phyloP scores from a whole-genome alignment of 306 rosid species.

The Sindora glabra region DNA sequence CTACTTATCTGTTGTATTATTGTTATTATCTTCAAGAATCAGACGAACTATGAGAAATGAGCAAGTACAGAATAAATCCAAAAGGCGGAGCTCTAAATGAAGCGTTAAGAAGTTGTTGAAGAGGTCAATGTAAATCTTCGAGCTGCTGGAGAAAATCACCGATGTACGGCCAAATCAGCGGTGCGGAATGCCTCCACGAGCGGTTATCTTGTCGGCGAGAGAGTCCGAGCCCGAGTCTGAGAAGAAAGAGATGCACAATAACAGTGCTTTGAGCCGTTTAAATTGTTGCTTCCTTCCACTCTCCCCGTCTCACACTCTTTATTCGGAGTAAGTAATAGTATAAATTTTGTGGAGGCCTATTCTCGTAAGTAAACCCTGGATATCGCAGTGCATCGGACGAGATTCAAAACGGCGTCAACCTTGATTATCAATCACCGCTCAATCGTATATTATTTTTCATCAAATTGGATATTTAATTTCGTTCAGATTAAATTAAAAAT shows the following conservation, averaged over 20 bases:
- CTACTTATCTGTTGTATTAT: too few species aligned
- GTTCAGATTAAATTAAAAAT: too few species aligned
- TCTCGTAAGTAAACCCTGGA: too few species aligned
- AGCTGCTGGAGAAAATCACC: slow-evolving; percentile 22
- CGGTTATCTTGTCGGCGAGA: slow-evolving; percentile 52
- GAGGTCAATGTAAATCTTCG: neutral
- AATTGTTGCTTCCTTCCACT: slow-evolving; percentile 12
- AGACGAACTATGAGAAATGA: neutral
- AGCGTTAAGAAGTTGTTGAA: neutral
- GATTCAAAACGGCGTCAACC: too few species aligned
- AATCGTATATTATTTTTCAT: too few species aligned
- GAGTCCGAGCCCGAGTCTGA: neutral
- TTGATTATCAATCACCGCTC: too few species aligned
- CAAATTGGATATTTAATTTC: too few species aligned
- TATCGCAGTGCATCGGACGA: too few species aligned
- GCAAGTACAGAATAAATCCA: slow-evolving; percentile 4
- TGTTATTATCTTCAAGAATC: too few species aligned
- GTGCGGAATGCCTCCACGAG: slow-evolving; percentile 30
- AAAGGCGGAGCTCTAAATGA: slow-evolving; percentile 5
- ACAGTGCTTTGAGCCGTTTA: slow-evolving; percentile 37
- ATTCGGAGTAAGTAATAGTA: too few species aligned
- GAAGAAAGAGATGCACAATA: neutral
- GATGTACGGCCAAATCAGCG: slow-evolving; percentile 11
- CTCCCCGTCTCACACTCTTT: too few species aligned
- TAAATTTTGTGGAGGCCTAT: too few species aligned